These are phyloP conservation scores for Scopulariopsis brevicaulis DNA, from an alignment of 2,329 filamentous ascomycete species.

Conservation along the genomic window DNA sequence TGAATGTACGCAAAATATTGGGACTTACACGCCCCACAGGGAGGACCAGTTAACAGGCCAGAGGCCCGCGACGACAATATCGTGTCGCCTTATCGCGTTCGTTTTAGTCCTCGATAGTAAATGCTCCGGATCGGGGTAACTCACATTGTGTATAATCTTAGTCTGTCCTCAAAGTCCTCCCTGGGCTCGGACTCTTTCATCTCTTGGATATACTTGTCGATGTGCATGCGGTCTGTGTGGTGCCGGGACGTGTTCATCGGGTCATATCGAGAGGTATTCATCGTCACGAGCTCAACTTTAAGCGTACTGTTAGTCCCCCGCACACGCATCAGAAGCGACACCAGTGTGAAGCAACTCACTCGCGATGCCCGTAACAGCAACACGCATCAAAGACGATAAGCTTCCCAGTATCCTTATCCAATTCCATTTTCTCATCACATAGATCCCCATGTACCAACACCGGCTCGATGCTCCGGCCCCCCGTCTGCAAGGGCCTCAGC, in stretches of 20 bases:
- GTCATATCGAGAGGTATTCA: not conserved
- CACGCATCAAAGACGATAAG: conserved; percentile 22
- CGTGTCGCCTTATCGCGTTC: not conserved
- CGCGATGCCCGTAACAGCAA: conserved; percentile 25
- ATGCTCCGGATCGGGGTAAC: not conserved
- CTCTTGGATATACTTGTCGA: not conserved
- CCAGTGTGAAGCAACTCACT: conserved; percentile 9
- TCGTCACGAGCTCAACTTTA: not conserved
- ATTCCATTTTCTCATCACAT: conserved; percentile 21
- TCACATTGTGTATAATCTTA: not conserved
- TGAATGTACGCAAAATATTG: too few relatives aligned
- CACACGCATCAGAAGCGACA: not conserved
- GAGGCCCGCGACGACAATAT: not conserved
- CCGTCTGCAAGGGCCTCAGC: conserved; percentile 24
- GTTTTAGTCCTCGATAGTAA: not conserved
- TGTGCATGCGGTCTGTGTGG: not conserved
- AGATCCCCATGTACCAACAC: conserved; percentile 27
- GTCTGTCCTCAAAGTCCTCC: conserved; percentile 7
- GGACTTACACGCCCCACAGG: too few relatives aligned
- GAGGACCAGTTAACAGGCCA: not conserved
- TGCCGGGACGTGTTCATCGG: not conserved
- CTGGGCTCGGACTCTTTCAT: conserved; percentile 12
- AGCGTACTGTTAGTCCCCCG: not conserved
- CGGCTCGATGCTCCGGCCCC: conserved; percentile 23
- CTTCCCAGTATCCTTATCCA: conserved; percentile 12